These are phyloP conservation scores for Arthrobotrys sinensis DNA, from an alignment of 2,329 filamentous ascomycete genomes.

Conservation along the genomic window DNA sequence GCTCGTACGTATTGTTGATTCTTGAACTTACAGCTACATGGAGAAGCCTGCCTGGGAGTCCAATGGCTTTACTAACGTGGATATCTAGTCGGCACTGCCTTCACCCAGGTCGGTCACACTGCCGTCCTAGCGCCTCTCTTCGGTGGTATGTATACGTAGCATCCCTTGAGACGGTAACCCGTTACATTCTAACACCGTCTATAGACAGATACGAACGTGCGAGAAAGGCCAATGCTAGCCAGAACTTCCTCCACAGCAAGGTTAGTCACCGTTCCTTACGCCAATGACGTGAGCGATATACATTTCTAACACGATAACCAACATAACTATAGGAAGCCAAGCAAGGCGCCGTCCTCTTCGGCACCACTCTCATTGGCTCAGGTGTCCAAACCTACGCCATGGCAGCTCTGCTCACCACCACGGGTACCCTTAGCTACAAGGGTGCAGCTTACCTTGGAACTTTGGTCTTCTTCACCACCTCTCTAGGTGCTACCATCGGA, in stretches of 20 bases:
- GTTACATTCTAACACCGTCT: constrained; percentile 12
- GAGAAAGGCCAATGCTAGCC: constrained; percentile 91
- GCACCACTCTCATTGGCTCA: constrained; percentile 89
- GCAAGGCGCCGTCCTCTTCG: constrained; percentile 88
- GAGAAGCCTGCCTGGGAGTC: background rate
- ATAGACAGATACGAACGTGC: constrained; percentile 69
- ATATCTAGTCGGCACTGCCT: constrained; percentile 81
- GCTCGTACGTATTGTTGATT: constrained; percentile 71
- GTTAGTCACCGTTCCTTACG: constrained; percentile 18
- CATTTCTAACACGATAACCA: background rate
- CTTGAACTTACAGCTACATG: too few relatives aligned
- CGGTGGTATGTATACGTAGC: constrained; percentile 89
- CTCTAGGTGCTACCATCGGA: constrained; percentile 49
- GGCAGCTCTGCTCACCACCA: constrained; percentile 92
- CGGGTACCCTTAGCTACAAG: constrained; percentile 95
- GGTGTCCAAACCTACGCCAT: constrained; percentile 91
- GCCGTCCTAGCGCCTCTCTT: constrained; percentile 91
- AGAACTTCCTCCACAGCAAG: constrained; percentile 84
- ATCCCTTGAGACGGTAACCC: background rate
- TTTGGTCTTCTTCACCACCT: constrained; percentile 46
- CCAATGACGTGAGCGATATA: background rate
- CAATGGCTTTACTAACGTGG: constrained; percentile 23
- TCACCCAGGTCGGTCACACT: constrained; percentile 93
- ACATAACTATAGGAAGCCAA: constrained; percentile 81
- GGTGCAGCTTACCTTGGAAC: constrained; percentile 88